Conservation (phyloP, 371 early-diverging fungal genomes). For the Mucor circinelloides region DNA sequence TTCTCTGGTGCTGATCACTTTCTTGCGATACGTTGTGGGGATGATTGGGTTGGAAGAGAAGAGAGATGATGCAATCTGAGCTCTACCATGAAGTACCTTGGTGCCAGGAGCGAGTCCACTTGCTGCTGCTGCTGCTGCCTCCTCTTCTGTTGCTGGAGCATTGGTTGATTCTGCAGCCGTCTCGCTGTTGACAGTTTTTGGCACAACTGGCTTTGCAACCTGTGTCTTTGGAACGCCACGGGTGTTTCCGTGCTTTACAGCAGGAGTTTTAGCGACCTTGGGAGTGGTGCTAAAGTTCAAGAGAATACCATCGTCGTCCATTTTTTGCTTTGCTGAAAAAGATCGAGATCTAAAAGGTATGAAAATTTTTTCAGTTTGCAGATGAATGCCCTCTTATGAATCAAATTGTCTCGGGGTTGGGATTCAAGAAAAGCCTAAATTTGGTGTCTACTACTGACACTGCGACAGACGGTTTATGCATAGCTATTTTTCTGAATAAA, state of each 20-base stretch:
- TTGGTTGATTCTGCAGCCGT: not conserved
- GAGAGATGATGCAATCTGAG: slow-evolving; percentile 59
- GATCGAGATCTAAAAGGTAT: slow-evolving; percentile 9
- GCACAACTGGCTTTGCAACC: not conserved
- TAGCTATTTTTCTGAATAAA: no score
- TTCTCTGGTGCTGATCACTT: slow-evolving; percentile 33
- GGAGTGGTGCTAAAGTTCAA: slow-evolving; percentile 62
- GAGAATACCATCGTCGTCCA: slow-evolving; percentile 72
- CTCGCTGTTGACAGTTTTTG: slow-evolving; percentile 5
- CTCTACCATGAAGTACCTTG: slow-evolving; percentile 52
- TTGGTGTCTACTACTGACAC: not conserved
- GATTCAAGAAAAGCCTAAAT: not conserved
- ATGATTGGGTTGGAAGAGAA: slow-evolving; percentile 60
- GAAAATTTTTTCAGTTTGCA: not conserved
- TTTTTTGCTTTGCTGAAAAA: slow-evolving; percentile 11
- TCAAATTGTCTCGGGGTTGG: not conserved
- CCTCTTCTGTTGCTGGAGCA: slow-evolving; percentile 3
- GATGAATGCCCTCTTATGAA: not conserved
- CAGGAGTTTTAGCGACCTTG: slow-evolving; percentile 4
- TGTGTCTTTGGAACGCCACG: slow-evolving; percentile 3
- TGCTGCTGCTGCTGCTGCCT: slow-evolving; percentile 17
- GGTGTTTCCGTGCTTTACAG: not conserved
- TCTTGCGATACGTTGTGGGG: slow-evolving; percentile 33
- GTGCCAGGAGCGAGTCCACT: slow-evolving; percentile 34
- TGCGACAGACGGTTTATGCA: not conserved